Conservation (phyloP, 495 filamentous ascomycete species). For the Neurospora sp. region DNA sequence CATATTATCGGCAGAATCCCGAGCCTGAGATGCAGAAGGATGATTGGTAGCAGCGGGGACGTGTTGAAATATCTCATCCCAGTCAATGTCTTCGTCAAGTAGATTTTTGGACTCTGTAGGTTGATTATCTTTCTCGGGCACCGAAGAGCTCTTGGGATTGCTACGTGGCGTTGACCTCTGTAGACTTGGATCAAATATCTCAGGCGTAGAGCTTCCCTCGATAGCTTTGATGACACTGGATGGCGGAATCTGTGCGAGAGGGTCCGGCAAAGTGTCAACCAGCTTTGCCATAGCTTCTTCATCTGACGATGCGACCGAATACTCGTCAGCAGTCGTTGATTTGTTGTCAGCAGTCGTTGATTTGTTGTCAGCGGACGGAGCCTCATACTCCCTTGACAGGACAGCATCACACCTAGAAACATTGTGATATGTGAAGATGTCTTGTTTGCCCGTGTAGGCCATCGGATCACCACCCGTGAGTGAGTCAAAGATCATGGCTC, state of each 20-base stretch:
- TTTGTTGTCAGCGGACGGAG: not conserved
- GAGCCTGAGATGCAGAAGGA: not conserved
- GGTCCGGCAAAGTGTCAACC: not conserved
- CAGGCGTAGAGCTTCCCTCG: not conserved
- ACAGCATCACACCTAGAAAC: not conserved
- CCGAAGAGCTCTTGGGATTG: not conserved
- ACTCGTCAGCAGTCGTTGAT: not conserved
- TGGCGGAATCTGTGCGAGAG: not conserved
- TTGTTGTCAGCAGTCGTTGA: not conserved
- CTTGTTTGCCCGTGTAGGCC: not conserved
- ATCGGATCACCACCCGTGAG: not conserved
- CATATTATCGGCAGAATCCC: not conserved
- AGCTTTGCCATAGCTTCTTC: constrained; percentile 9
- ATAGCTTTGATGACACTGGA: constrained; percentile 6
- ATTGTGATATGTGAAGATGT: not conserved
- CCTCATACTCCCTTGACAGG: not conserved
- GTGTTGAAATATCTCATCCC: constrained; percentile 20
- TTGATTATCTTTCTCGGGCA: not conserved
- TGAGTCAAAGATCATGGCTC: not conserved
- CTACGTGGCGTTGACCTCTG: constrained; percentile 3
- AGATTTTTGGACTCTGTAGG: constrained; percentile 14
- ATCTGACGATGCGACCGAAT: constrained; percentile 1
- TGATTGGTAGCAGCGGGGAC: constrained; percentile 4
- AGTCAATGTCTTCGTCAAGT: constrained; percentile 27
- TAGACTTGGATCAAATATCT: constrained; percentile 5